These are phyloP conservation scores for Senna tora DNA, from an alignment of 306 rosid species.

Conservation along the genomic window DNA sequence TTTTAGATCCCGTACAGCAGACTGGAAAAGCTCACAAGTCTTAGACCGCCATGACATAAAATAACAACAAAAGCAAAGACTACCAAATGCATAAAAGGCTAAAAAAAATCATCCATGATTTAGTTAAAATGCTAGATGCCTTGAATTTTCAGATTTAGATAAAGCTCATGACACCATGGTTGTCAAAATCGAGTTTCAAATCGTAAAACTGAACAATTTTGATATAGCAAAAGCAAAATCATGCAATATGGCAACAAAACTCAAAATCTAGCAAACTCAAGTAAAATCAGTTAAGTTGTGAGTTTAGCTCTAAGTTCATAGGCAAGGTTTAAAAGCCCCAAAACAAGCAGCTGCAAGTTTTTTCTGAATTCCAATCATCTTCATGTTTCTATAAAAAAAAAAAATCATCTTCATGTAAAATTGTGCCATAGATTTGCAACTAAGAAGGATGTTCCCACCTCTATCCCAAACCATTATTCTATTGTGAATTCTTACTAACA, in stretches of 20 bases:
- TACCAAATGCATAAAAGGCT: neutral
- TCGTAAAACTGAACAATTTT: too few relatives aligned
- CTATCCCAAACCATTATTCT: neutral
- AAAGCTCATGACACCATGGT: neutral
- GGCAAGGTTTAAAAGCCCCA: neutral
- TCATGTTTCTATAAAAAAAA: too few relatives aligned
- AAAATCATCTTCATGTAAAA: neutral
- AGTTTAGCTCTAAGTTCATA: too few relatives aligned
- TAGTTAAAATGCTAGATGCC: neutral
- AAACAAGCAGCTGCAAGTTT: neutral
- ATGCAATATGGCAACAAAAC: too few relatives aligned
- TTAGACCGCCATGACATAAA: constrained; percentile 24
- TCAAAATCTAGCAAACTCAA: too few relatives aligned
- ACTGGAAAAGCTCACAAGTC: constrained; percentile 48
- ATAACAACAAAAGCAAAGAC: constrained; percentile 11
- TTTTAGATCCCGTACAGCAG: constrained; percentile 90
- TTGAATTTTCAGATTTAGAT: neutral
- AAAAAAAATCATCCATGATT: neutral
- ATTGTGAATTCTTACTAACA: neutral
- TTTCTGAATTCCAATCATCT: neutral
- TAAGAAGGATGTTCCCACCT: neutral
- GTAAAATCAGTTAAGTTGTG: too few relatives aligned
- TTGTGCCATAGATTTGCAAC: neutral
- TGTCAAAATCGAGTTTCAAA: too few relatives aligned
- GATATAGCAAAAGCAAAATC: too few relatives aligned